Evolutionary conservation across 2,329 filamentous ascomycete genomes (phyloP), one percentile per base, ranked within the genome.

Genomic region (Pseudogymnoascus sp.): DNA sequence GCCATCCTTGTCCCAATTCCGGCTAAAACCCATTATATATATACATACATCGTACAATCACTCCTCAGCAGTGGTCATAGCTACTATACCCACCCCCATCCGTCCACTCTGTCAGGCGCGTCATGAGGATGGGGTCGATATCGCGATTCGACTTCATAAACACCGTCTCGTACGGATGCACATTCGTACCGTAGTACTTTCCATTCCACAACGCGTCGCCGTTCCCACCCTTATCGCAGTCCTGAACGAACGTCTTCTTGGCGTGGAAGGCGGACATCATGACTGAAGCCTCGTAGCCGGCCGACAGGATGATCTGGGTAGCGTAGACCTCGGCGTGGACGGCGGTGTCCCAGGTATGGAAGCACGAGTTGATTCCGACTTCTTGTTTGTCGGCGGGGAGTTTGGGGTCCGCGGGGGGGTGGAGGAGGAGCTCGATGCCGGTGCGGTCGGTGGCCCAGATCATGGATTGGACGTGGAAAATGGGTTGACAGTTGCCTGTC

Each of bases 381-480:
- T 60, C 58, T 38, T 38, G 33, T 16, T 60, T n/a, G 39, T 33
- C 19, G n/a, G 60, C 41, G 25, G 63, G 64, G 38, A 66, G 62
- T 25, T 60, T 36, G 30, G 66, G 60, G 39, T 64, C 65, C 0
- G 60, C 59, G 28, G 66, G 60, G 2, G 69, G 68, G 45, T 66
- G 68, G 30, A 72, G 67, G 5, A 71, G 63, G 5, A 64, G 64
- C 62, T 67, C 64, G 8, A 72, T 58, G 22, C 69, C 66, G 11
- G 63, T 55, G 12, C 49, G 38, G 58, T 72, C 69, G 49, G 68
- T 70, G 22, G 70, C 69, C 49, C 66, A 71, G 62, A 72, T 69
- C 69, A 71, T 71, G 52, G 68, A 69, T 64, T 69, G 70, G 41
- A 71, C 65, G 60, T 70, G 69, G 60, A 69, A 66, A 4, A 60